Percentiles rank a stretch among this genome's conserved stretches.
These are phyloP conservation scores for Saksenaea vasiformis DNA, from an alignment of 371 early-diverging fungal species.

Conservation along the genomic window DNA sequence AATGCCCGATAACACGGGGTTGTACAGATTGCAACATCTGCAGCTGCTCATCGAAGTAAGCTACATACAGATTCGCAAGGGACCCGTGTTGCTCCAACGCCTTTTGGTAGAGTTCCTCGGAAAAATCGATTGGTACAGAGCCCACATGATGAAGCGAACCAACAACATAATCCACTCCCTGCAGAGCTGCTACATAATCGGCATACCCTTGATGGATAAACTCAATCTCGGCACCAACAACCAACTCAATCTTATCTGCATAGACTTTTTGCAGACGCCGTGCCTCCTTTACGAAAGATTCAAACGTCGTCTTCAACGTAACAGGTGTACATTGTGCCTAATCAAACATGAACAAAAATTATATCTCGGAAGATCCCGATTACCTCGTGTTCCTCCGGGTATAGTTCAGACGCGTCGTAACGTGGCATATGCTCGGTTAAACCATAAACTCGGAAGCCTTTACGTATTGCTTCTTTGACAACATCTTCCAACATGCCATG, in stretches of 20 bases:
- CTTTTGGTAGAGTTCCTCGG: conserved; percentile 53
- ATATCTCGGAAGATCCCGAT: background rate
- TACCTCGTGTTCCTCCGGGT: conserved; percentile 80
- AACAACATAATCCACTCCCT: conserved; percentile 76
- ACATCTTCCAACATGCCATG: conserved; percentile 75
- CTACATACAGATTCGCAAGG: conserved; percentile 52
- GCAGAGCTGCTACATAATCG: conserved; percentile 25
- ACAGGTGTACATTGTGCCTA: conserved; percentile 64
- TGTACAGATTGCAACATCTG: conserved; percentile 65
- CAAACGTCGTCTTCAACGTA: conserved; percentile 59
- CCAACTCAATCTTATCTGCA: conserved; percentile 58
- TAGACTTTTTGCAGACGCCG: conserved; percentile 67
- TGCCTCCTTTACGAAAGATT: conserved; percentile 69
- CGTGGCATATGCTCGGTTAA: conserved; percentile 88
- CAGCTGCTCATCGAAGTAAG: conserved; percentile 90
- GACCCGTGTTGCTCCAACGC: conserved; percentile 39
- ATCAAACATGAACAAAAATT: background rate
- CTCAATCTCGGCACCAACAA: conserved; percentile 94
- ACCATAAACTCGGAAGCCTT: conserved; percentile 68
- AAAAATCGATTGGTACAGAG: conserved; percentile 85
- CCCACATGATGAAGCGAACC: conserved; percentile 93
- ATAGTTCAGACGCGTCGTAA: conserved; percentile 62
- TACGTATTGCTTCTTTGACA: conserved; percentile 68
- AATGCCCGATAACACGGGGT: conserved; percentile 91
- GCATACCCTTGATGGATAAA: conserved; percentile 58